Evolutionary conservation across 176 grass and related monocot species (phyloP).

Genomic region (Rhynchospora tenuis): DNA sequence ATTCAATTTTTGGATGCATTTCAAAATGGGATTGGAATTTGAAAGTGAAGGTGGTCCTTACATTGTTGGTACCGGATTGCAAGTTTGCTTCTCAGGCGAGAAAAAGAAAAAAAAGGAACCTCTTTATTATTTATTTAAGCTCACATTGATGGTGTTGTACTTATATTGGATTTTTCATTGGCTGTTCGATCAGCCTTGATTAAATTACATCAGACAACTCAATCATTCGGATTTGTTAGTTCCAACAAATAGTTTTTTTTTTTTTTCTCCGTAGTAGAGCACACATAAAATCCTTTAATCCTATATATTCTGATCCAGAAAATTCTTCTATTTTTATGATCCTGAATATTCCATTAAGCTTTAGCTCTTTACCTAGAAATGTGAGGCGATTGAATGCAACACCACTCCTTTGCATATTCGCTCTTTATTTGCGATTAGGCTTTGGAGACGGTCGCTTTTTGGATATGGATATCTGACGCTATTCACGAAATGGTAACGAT

Average conservation of each 20-base stretch:
- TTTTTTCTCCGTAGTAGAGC: background rate
- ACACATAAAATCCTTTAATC: no score
- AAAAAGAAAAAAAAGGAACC: no score
- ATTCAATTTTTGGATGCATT: background rate
- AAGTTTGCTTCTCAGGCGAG: no score
- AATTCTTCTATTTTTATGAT: background rate
- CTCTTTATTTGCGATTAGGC: background rate
- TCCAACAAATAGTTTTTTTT: background rate
- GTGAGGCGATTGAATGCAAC: background rate
- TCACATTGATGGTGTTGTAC: no score
- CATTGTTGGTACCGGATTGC: no score
- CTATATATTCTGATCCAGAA: conserved; percentile 5
- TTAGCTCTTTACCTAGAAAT: background rate
- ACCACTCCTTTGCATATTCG: background rate
- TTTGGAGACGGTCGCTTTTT: background rate
- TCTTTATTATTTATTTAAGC: no score
- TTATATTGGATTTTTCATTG: background rate
- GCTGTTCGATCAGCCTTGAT: background rate
- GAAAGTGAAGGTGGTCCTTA: conserved; percentile 1
- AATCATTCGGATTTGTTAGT: background rate
- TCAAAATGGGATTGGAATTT: background rate
- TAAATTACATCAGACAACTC: background rate
- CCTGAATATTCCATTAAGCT: background rate
- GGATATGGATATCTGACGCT: background rate
- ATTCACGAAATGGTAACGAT: background rate